These are phyloP conservation scores for Talaromyces trachyspermus DNA, from an alignment of 495 filamentous ascomycete species.

Conservation along the genomic window DNA sequence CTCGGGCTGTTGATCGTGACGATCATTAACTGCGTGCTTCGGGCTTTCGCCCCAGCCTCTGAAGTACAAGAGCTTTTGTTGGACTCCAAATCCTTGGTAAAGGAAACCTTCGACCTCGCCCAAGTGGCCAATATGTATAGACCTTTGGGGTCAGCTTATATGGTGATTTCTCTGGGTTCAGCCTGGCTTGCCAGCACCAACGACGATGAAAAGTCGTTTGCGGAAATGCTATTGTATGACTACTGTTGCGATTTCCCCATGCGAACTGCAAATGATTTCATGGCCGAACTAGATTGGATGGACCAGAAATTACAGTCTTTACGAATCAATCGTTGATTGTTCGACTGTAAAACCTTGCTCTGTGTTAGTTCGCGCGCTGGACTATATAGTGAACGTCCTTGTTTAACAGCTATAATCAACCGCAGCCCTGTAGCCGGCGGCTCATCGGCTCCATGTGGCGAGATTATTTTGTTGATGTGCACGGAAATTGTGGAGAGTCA, in stretches of 20 bases:
- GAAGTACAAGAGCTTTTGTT: background rate
- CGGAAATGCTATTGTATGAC: conserved; percentile 16
- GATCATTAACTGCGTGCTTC: conserved; percentile 28
- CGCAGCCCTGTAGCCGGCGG: too few species aligned
- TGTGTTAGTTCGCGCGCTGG: too few species aligned
- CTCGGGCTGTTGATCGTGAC: conserved; percentile 23
- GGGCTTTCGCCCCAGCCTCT: conserved; percentile 14
- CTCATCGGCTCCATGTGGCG: too few species aligned
- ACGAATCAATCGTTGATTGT: background rate
- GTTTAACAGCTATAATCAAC: too few species aligned
- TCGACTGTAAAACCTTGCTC: background rate
- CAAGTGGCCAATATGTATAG: conserved; percentile 18
- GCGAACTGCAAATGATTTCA: background rate
- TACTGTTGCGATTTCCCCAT: conserved; percentile 22
- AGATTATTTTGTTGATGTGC: too few species aligned
- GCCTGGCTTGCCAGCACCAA: conserved; percentile 25
- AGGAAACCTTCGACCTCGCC: conserved; percentile 24
- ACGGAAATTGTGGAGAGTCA: too few species aligned
- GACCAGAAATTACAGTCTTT: background rate
- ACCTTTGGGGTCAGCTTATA: conserved; percentile 29
- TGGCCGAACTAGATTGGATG: background rate
- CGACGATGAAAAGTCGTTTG: conserved; percentile 6
- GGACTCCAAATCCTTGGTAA: conserved; percentile 20
- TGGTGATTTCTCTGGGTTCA: conserved; percentile 19
- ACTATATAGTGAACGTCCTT: too few species aligned